Evolutionary conservation across 1,284 basidiomycete species (phyloP), one percentile per base, ranked within the genome.

Genomic region (Gomphus sp.): DNA sequence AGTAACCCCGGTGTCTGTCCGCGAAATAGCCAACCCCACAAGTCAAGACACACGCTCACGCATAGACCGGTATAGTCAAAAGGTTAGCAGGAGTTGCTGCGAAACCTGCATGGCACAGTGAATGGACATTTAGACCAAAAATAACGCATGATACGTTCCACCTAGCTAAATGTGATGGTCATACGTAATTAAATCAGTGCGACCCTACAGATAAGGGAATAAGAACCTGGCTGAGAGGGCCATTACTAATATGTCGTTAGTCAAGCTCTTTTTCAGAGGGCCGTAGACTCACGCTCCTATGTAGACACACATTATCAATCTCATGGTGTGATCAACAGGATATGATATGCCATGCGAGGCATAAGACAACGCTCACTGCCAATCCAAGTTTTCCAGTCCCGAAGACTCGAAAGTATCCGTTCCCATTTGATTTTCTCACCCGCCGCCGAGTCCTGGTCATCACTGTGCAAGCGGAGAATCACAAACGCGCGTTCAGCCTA

Each of bases 381-480:
- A 16, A 85, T 60, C 80, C 84, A 89, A 0, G 84, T 87, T 72
- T 89, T 89, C 84, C 83, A 87, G 63, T 90, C 88, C 12, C 72
- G 59, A 60, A 87, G 64, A 65, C 82, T 85, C 63, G 80, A 73
- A 68, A 69, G 74, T 53, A 90, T 81, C 65, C 85, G 83, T 65
- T 79, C 80, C 79, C 76, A 75, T 60, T 69, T 75, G 61, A 89
- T 74, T 50, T 69, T 72, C 69, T 90, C 87, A 25, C 87, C 87
- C 4, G 78, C 85, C 4, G 86, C 87, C 66, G 85, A 85, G 68
- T 82, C 85, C 66, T 85, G 85, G 65, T 82, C 79, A 67, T 89
- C 87, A n/a, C 70, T 69, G 68, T 89, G 84, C 39, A 90, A 74
- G 18, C 87, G 74, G n/a, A 80, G 75, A 59, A 90, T 76, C 55